phyloP scores from a whole-genome alignment of 2,329 filamentous ascomycete genomes.

The Davidsoniella eucalypti region DNA sequence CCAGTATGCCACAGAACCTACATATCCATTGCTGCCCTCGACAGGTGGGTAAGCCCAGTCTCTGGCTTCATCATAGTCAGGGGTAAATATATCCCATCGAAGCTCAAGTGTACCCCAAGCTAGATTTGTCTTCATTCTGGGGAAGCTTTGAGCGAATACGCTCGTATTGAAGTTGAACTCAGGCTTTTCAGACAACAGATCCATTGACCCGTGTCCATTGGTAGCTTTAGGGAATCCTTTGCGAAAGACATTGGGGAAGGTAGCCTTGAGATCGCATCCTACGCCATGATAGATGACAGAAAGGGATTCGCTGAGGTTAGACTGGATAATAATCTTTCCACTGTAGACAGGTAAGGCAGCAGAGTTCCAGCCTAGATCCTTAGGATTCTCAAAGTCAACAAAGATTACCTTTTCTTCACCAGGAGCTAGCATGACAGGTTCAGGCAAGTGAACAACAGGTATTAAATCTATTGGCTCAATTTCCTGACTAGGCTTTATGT shows the following conservation, averaged over 20 bases:
- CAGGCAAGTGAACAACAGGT: conserved; percentile 14
- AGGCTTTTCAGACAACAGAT: conserved; percentile 7
- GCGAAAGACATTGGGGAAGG: conserved; percentile 6
- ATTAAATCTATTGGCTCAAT: conserved; percentile 2
- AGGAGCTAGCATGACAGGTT: conserved; percentile 16
- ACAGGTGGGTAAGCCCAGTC: conserved; percentile 26
- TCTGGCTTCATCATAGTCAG: conserved; percentile 21
- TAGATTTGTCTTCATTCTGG: conserved; percentile 15
- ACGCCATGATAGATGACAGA: conserved; percentile 25
- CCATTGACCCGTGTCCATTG: not conserved
- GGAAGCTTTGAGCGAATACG: conserved; percentile 16
- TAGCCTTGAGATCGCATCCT: conserved; percentile 3
- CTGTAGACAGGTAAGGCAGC: conserved; percentile 26
- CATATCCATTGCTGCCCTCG: conserved; percentile 22
- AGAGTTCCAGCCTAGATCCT: conserved; percentile 14
- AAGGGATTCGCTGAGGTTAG: conserved; percentile 24
- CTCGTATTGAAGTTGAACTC: conserved; percentile 13
- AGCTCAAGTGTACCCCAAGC: conserved; percentile 21
- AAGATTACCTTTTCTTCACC: conserved; percentile 15
- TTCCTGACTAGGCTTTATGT: not conserved
- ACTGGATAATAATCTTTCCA: conserved; percentile 26
- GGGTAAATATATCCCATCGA: conserved; percentile 26
- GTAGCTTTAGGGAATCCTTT: not conserved
- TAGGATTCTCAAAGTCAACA: conserved; percentile 14
- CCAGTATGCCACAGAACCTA: conserved; percentile 28